A percentile compares a stretch with the other conserved stretches of the same genome.
Evolutionary conservation across 768 basidiomycete species (phyloP).

Genomic region (Termitomyces sp.): DNA sequence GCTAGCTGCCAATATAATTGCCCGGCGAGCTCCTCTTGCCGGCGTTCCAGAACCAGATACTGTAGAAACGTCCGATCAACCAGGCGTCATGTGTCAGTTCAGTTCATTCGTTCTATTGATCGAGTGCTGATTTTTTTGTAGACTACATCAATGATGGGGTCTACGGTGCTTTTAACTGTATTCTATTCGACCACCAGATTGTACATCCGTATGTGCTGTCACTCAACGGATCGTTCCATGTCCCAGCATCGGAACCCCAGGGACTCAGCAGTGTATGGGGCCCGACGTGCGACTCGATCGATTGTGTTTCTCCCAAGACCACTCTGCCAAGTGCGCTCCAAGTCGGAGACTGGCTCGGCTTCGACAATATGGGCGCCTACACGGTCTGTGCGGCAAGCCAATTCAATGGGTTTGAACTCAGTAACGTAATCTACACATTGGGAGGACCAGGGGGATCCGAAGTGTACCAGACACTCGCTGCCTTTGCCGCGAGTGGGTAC

Average conservation of each 20-base stretch:
- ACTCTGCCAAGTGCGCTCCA: constrained; percentile 64
- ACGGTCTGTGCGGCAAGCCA: constrained; percentile 96
- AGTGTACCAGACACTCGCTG: constrained; percentile 47
- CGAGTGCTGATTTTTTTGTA: constrained; percentile 27
- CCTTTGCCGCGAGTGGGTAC: constrained; percentile 42
- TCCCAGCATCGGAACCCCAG: constrained; percentile 39
- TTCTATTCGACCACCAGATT: constrained; percentile 94
- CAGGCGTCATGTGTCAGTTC: constrained; percentile 84
- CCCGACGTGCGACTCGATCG: constrained; percentile 97
- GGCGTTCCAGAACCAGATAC: constrained; percentile 23
- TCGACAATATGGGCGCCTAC: constrained; percentile 98
- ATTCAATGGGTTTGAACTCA: constrained; percentile 89
- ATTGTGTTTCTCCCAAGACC: constrained; percentile 73
- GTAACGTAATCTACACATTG: constrained; percentile 75
- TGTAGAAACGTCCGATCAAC: constrained; percentile 34
- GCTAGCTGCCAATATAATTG: constrained; percentile 91
- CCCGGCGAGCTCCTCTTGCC: constrained; percentile 62
- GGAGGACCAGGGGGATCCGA: constrained; percentile 52
- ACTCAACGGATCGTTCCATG: constrained; percentile 63
- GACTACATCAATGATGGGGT: constrained; percentile 99
- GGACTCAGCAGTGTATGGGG: constrained; percentile 86
- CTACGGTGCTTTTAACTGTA: constrained; percentile 96
- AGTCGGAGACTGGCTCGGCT: constrained; percentile 98
- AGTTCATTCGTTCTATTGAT: constrained; percentile 2
- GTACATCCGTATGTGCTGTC: constrained; percentile 83